Evolutionary conservation across 2,329 filamentous ascomycete genomes (phyloP), one percentile per base, ranked within the genome.

Genomic region (Pezicula rhizophila): DNA sequence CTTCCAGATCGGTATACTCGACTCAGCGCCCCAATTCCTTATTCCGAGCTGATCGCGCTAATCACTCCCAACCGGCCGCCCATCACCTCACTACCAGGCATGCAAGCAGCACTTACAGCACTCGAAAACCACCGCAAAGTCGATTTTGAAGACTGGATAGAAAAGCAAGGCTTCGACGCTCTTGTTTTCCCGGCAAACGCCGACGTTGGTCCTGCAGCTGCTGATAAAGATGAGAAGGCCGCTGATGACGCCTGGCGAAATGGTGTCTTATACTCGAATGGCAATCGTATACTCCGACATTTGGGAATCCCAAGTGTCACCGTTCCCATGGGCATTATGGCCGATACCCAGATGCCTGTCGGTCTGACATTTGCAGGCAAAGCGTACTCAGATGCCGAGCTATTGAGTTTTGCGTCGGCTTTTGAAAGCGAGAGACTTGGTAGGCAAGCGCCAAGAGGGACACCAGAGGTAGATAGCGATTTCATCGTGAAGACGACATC

Each of bases 231-330:
- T 35, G 49, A 57, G 17, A 49, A 57, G 5, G 55, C 58, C 20
- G 65, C 70, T 11, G 50, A 56, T 7, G 65, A 70, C 47, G 71
- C 70, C 4, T 66, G 71, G 49, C 66, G 65, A 25, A 77, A 79
- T 42, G 77, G 78, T 0, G 69, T 79, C 5, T 71, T 70, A 35
- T 80, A 79, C 49, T 72, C 69, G 0, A 77, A 79, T 48, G 76
- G 77, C 1, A 78, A 78, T 46, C 64, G 75, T 2, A 72, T 72
- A 0, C 63, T 81, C 1, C 66, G 76, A 8, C 77, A 80, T 47
- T 64, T 79, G 2, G 77, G 78, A 1, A 69, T 80, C 0, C 78
- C 78, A 0, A 76, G 72, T 0, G 68, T 80, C 2, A 74, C 69
- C 0, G 73, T 79, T 0, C 70, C 75, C 52, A 38, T 38, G 35